Evolutionary conservation across 495 filamentous ascomycete genomes (phyloP).

Genomic region (Tricharina praecox): DNA sequence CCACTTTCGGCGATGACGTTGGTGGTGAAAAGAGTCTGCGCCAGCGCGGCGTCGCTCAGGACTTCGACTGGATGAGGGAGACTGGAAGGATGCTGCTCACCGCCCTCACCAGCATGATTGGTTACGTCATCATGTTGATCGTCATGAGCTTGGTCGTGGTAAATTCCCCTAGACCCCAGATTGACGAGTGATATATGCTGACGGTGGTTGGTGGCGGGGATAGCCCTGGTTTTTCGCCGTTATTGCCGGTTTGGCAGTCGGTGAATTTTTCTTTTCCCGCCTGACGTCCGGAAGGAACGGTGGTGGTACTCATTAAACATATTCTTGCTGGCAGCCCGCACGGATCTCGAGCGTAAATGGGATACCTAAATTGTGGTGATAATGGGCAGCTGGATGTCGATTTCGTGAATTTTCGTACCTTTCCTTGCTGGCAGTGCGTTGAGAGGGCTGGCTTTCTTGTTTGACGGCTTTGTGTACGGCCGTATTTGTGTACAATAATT

Average conservation of each 20-base stretch:
- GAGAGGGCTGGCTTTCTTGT: no score
- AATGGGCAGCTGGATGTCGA: no score
- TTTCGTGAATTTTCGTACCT: no score
- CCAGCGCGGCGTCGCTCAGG: constrained; percentile 1
- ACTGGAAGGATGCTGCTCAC: constrained; percentile 6
- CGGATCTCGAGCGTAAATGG: no score
- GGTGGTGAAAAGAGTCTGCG: not conserved
- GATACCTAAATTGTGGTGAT: no score
- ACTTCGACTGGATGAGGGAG: constrained; percentile 9
- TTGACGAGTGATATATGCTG: not conserved
- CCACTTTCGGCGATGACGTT: not conserved
- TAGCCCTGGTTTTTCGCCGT: constrained; percentile 20
- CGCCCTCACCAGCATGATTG: constrained; percentile 8
- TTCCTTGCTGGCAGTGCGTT: no score
- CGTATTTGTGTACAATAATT: no score
- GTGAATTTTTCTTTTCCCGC: constrained; percentile 16
- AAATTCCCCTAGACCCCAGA: not conserved
- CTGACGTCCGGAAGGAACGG: not conserved
- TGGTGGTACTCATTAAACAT: no score
- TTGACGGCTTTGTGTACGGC: no score
- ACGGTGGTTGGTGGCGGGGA: not conserved
- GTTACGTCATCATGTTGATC: constrained; percentile 17
- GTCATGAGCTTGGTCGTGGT: constrained; percentile 22
- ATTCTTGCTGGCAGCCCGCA: no score
- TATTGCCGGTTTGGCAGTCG: constrained; percentile 11